Evolutionary conservation across 140 eudicot genomes (phyloP).

Genomic region (Ambrosia hybrid): DNA sequence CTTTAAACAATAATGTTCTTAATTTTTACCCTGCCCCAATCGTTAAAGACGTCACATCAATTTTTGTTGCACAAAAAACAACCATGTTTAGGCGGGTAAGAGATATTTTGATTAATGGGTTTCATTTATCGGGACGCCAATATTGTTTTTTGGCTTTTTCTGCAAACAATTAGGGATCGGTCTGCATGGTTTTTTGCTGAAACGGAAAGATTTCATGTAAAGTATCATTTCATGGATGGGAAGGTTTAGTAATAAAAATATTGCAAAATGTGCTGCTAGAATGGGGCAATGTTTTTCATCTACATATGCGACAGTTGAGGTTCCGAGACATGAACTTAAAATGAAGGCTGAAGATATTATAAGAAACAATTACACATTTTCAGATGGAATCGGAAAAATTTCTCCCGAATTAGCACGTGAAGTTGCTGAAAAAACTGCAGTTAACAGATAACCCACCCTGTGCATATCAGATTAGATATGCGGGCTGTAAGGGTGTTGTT

Average conservation of each 20-base stretch:
- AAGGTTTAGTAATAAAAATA: slow-evolving; percentile 40
- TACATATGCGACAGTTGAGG: slow-evolving; percentile 89
- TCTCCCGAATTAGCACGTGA: slow-evolving; percentile 65
- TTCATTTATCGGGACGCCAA: slow-evolving; percentile 68
- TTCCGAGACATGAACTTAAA: slow-evolving; percentile 47
- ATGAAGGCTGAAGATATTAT: slow-evolving; percentile 43
- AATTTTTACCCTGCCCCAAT: slow-evolving; percentile 66
- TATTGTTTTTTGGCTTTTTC: slow-evolving; percentile 88
- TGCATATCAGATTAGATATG: slow-evolving; percentile 73
- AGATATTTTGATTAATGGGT: slow-evolving; percentile 49
- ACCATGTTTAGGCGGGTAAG: slow-evolving; percentile 65
- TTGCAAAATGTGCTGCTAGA: slow-evolving; percentile 90
- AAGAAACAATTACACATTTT: slow-evolving; percentile 63
- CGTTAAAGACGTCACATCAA: slow-evolving; percentile 37
- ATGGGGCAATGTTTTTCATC: slow-evolving; percentile 94
- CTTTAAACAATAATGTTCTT: slow-evolving; percentile 55
- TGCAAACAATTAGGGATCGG: slow-evolving; percentile 76
- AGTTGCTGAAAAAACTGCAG: slow-evolving; percentile 67
- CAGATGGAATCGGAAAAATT: slow-evolving; percentile 89
- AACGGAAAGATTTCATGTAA: slow-evolving; percentile 33
- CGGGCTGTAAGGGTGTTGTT: slow-evolving; percentile 76
- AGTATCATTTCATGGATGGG: slow-evolving; percentile 73
- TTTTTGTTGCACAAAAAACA: slow-evolving; percentile 52
- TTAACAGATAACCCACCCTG: slow-evolving; percentile 53
- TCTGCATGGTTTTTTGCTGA: slow-evolving; percentile 99